These are phyloP conservation scores for Trichosporon sp. DNA, from an alignment of 1,284 basidiomycete species.

Conservation along the genomic window DNA sequence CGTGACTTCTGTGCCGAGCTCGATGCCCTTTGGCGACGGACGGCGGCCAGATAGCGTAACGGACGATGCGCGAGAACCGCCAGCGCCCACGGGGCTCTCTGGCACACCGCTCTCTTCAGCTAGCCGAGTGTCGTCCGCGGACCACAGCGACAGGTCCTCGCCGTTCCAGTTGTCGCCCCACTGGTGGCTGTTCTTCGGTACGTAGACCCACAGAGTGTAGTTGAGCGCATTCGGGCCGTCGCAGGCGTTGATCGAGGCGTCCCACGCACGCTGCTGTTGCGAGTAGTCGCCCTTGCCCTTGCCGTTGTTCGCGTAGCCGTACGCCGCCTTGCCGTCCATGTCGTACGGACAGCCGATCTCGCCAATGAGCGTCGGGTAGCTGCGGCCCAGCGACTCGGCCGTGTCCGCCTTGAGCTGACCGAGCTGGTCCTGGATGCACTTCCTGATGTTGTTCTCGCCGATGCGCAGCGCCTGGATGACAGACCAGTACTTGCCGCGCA, in stretches of 20 bases:
- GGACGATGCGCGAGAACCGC: conserved; percentile 21
- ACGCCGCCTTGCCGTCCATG: conserved; percentile 57
- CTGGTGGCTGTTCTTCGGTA: conserved; percentile 63
- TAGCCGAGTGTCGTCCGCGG: conserved; percentile 58
- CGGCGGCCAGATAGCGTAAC: conserved; percentile 19
- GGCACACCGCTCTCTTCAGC: neutral
- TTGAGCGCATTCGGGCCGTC: conserved; percentile 78
- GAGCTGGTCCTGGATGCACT: conserved; percentile 76
- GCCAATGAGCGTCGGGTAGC: conserved; percentile 89
- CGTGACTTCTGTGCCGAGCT: conserved; percentile 39
- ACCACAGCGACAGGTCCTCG: conserved; percentile 90
- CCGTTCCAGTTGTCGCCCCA: conserved; percentile 96
- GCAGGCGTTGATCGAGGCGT: conserved; percentile 82
- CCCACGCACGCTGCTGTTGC: conserved; percentile 75
- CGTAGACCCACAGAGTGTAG: conserved; percentile 90
- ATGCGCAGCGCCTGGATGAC: conserved; percentile 56
- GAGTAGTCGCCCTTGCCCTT: conserved; percentile 72
- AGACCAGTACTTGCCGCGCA: conserved; percentile 75
- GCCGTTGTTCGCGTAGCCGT: conserved; percentile 73
- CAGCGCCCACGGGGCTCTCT: neutral
- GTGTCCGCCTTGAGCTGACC: conserved; percentile 67
- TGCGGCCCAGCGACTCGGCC: conserved; percentile 50
- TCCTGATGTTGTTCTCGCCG: conserved; percentile 75
- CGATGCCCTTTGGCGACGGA: conserved; percentile 36
- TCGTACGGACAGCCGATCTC: conserved; percentile 95